Evolutionary conservation across 305 asterid genomes (phyloP).

Genomic region (Rubia balearica): DNA sequence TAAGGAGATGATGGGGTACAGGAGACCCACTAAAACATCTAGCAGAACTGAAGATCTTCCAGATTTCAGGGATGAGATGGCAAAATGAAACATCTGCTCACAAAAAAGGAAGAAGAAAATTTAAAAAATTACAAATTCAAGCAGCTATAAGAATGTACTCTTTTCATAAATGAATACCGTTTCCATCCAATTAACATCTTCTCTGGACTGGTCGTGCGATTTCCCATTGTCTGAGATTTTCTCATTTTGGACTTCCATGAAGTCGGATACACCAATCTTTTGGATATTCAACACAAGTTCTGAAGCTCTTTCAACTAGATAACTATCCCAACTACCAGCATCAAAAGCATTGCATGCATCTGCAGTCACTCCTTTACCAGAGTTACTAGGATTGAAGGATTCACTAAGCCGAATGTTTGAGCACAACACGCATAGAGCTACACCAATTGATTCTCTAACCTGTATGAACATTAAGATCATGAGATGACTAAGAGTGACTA

Average conservation of each 20-base stretch:
- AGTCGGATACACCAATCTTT: conserved; percentile 52
- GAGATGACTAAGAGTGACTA: neutral
- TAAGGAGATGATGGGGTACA: conserved; percentile 83
- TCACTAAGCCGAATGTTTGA: conserved; percentile 79
- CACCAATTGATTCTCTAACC: conserved; percentile 99
- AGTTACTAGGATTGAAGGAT: conserved; percentile 34
- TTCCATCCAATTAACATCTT: conserved; percentile 97
- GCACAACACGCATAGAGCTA: conserved; percentile 77
- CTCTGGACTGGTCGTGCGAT: conserved; percentile 55
- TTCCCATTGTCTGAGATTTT: conserved; percentile 39
- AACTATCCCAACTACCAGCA: conserved; percentile 54
- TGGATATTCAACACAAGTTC: conserved; percentile 71
- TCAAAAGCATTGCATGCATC: conserved; percentile 7
- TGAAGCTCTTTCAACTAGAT: conserved; percentile 59
- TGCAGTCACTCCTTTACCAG: conserved; percentile 33
- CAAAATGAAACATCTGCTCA: conserved; percentile 83
- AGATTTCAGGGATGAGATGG: conserved; percentile 87
- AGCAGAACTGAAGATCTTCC: conserved; percentile 90
- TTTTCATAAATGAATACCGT: conserved; percentile 54
- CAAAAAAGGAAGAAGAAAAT: conserved; percentile 22
- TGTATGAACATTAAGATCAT: conserved; percentile 25
- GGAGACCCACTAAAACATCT: conserved; percentile 88
- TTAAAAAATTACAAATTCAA: neutral
- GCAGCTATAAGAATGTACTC: conserved; percentile 14
- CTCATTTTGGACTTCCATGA: conserved; percentile 37